Evolutionary conservation across 257 asterid genomes (phyloP).

Genomic region (Cinchona pubescens): DNA sequence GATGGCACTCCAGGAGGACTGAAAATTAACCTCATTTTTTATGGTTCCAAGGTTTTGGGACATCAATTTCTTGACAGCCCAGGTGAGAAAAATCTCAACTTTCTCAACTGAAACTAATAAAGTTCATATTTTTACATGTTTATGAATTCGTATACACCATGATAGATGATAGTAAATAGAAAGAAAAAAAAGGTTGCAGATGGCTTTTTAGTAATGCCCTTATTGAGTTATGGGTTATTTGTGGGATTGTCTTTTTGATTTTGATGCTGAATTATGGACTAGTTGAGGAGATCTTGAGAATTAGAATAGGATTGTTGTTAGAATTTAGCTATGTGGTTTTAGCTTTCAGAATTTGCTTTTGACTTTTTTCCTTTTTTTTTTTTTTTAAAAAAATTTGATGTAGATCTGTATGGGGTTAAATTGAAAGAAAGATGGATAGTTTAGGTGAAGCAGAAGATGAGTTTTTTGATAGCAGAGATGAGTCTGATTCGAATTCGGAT

Average conservation of each 20-base stretch:
- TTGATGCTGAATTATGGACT: not conserved
- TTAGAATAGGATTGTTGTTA: not conserved
- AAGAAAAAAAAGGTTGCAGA: not conserved
- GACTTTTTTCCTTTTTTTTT: not conserved
- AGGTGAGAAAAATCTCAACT: conserved; percentile 35
- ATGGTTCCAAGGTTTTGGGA: conserved; percentile 16
- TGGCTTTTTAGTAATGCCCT: not conserved
- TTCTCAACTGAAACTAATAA: not conserved
- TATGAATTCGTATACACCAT: not conserved
- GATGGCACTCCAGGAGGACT: conserved; percentile 14
- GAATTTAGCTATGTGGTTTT: not conserved
- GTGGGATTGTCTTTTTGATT: not conserved
- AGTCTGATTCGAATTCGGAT: conserved; percentile 54
- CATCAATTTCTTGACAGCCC: conserved; percentile 15
- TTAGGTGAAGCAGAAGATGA: conserved; percentile 45
- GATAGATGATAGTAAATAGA: not conserved
- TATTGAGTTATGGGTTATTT: not conserved
- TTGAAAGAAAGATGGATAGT: conserved; percentile 39
- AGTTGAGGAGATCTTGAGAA: conserved; percentile 6
- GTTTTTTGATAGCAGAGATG: conserved; percentile 62
- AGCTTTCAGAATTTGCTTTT: not conserved
- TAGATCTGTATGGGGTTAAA: conserved; percentile 34
- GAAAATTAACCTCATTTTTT: conserved; percentile 2
- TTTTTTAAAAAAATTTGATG: not conserved
- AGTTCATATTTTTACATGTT: conserved; percentile 4